Percentiles rank a stretch among this genome's conserved stretches.
These are phyloP conservation scores for Claviceps sorghi DNA, from an alignment of 2,329 filamentous ascomycete genomes.

Conservation along the genomic window DNA sequence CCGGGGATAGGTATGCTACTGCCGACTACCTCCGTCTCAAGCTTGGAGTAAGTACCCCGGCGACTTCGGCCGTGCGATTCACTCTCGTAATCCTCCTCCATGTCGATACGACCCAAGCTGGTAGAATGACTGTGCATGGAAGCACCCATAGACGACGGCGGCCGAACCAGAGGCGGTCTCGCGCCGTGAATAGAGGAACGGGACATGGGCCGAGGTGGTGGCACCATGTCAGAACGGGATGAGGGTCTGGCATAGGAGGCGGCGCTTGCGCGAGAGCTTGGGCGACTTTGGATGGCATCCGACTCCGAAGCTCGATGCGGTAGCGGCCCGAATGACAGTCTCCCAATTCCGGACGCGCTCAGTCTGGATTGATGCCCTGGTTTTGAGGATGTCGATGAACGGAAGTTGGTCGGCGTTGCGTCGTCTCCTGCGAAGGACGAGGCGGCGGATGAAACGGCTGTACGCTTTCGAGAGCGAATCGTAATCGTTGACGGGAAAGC, in stretches of 20 bases:
- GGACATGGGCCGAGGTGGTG: constrained; percentile 46
- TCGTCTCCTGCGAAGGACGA: constrained; percentile 39
- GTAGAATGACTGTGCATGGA: constrained; percentile 43
- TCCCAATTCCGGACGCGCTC: constrained; percentile 46
- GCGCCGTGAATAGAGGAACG: constrained; percentile 45
- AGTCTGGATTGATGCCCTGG: constrained; percentile 41
- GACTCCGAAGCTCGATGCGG: constrained; percentile 39
- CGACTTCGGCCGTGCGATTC: constrained; percentile 39
- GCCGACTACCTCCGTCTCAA: constrained; percentile 25
- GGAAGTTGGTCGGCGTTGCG: constrained; percentile 29
- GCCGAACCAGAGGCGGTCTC: constrained; percentile 53
- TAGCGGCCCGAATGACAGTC: constrained; percentile 48
- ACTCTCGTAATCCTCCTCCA: constrained; percentile 25
- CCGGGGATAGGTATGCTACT: constrained; percentile 26
- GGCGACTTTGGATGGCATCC: constrained; percentile 41
- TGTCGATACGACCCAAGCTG: constrained; percentile 41
- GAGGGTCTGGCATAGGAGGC: constrained; percentile 39
- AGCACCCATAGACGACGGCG: constrained; percentile 56
- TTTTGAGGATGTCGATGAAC: constrained; percentile 22
- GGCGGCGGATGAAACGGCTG: constrained; percentile 37
- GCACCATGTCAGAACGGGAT: constrained; percentile 39
- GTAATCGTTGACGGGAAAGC: constrained; percentile 39
- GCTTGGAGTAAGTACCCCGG: constrained; percentile 36
- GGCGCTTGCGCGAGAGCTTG: constrained; percentile 57
- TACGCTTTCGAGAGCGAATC: constrained; percentile 56